These are phyloP conservation scores for Candida labiduridarum DNA, from an alignment of 1,139 yeast genomes.

Conservation along the genomic window DNA sequence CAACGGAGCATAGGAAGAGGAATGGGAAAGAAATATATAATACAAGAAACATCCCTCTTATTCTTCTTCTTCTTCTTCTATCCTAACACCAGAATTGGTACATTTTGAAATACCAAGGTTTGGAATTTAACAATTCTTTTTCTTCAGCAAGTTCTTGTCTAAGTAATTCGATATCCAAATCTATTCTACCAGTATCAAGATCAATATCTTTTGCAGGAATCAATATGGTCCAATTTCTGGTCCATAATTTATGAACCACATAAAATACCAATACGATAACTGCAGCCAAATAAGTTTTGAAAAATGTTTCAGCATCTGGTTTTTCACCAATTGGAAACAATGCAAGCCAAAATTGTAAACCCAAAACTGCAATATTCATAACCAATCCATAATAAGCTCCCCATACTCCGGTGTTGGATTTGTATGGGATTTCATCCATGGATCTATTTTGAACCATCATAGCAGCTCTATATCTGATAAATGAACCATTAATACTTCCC, in stretches of 20 bases:
- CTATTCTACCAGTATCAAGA: conserved; percentile 42
- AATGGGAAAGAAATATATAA: neutral
- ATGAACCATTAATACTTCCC: conserved; percentile 44
- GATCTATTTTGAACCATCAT: conserved; percentile 28
- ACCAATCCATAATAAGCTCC: conserved; percentile 38
- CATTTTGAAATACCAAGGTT: conserved; percentile 33
- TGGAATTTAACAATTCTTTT: conserved; percentile 28
- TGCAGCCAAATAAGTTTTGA: conserved; percentile 39
- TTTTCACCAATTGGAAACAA: conserved; percentile 36
- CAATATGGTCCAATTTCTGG: conserved; percentile 28
- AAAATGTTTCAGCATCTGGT: conserved; percentile 34
- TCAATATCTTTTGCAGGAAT: conserved; percentile 37
- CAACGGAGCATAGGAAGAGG: neutral
- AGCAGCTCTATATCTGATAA: conserved; percentile 40
- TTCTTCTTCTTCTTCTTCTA: neutral
- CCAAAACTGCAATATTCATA: conserved; percentile 34
- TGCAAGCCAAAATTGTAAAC: conserved; percentile 47
- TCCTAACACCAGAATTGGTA: conserved; percentile 36
- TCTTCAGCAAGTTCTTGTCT: conserved; percentile 41
- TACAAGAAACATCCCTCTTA: too few species aligned
- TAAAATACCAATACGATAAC: conserved; percentile 35
- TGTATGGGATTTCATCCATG: conserved; percentile 33
- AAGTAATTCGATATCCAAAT: conserved; percentile 39
- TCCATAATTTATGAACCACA: conserved; percentile 37
- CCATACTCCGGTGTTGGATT: conserved; percentile 35